A percentile compares a stretch with the other conserved stretches of the same genome.
Conservation (phyloP, 192 early-diverging fungal species). For the Backusella luteola region DNA sequence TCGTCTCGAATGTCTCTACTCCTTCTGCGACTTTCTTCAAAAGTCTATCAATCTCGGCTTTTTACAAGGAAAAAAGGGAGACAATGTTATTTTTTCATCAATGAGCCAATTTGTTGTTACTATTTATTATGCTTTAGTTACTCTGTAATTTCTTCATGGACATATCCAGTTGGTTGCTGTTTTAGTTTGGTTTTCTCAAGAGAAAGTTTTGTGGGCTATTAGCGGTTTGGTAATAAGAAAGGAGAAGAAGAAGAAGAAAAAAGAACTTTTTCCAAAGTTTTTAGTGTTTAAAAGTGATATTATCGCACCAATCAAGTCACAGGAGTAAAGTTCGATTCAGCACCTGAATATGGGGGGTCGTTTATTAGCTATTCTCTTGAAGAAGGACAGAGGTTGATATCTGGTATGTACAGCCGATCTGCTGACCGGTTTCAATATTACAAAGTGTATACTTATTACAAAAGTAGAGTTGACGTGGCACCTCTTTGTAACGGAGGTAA, state of each 20-base stretch:
- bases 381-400: no score
- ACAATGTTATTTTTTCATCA: not conserved
- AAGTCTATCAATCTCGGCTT: slow-evolving; percentile 94
- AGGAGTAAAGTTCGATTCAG: not conserved
- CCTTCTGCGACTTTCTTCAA: slow-evolving; percentile 96
- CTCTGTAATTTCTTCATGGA: slow-evolving; percentile 14
- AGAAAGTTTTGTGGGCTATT: not conserved
- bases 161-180: not conserved
- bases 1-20: slow-evolving; percentile 91
- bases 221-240: not conserved
- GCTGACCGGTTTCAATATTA: no score
- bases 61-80: not conserved
- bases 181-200: not conserved
- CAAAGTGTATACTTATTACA: no score
- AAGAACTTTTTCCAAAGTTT: not conserved
- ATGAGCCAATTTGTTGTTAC: not conserved
- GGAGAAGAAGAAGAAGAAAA: not conserved
- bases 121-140: not conserved
- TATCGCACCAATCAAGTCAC: not conserved
- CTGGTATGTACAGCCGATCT: no score
- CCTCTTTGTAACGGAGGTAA: no score
- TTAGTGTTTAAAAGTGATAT: no score
- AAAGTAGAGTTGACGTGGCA: no score
- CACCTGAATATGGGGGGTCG: no score
- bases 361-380: no score